Conservation (phyloP, 495 filamentous ascomycete genomes). For the Articulospora tetracladia region DNA sequence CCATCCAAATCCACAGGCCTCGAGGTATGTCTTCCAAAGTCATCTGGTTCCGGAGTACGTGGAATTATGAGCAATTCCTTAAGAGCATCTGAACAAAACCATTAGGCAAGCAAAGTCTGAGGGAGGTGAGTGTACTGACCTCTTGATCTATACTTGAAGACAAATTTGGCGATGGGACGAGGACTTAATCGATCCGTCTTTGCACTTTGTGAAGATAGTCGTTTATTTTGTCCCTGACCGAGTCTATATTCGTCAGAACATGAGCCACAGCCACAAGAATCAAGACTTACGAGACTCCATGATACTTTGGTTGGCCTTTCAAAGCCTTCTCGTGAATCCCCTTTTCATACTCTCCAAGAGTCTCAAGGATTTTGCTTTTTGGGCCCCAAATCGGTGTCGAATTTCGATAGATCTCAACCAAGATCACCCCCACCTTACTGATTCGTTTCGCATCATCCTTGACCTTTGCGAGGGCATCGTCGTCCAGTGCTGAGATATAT, state of each 20-base stretch:
- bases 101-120: not conserved
- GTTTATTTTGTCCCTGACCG: not conserved
- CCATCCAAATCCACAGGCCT: not conserved
- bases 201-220: not conserved
- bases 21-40: not conserved
- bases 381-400: not conserved
- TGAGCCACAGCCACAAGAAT: not conserved
- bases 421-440: not conserved
- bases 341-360: not conserved
- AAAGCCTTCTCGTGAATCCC: slow-evolving; percentile 4
- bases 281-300: not conserved
- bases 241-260: not conserved
- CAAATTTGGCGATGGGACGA: slow-evolving; percentile 6
- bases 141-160: slow-evolving; percentile 10
- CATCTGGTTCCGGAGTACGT: not conserved
- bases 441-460: not conserved
- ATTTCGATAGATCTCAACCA: slow-evolving; percentile 1
- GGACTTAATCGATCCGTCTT: slow-evolving; percentile 7
- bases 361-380: not conserved
- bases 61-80: not conserved
- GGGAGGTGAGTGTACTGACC: not conserved
- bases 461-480: not conserved
- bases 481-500: not conserved
- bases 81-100: not conserved
- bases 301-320: slow-evolving; percentile 4